Conservation (phyloP, 1,284 basidiomycete genomes). For the Rugosomyces carneus region DNA sequence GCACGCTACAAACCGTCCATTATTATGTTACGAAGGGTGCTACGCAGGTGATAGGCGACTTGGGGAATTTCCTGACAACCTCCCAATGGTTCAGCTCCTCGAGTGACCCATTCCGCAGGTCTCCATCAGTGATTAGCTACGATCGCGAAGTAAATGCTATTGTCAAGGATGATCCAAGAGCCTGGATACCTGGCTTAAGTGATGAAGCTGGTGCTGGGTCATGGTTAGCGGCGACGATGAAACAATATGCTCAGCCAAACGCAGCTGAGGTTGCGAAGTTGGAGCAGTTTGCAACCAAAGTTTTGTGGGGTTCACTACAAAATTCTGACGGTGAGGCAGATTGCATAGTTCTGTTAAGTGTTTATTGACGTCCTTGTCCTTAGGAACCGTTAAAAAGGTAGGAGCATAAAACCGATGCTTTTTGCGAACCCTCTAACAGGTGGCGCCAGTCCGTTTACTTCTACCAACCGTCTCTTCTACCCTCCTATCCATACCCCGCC, state of each 20-base stretch:
- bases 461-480: slow-evolving; percentile 41
- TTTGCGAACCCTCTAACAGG: slow-evolving; percentile 3
- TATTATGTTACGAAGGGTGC: slow-evolving; percentile 48
- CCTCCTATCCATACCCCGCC: slow-evolving; percentile 44
- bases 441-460: slow-evolving; percentile 44
- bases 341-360: not conserved
- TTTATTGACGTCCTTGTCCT: not conserved
- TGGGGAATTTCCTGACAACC: slow-evolving; percentile 52
- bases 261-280: slow-evolving; percentile 47
- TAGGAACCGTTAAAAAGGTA: slow-evolving; percentile 50
- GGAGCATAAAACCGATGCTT: not conserved
- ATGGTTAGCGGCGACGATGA: slow-evolving; percentile 53
- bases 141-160: slow-evolving; percentile 45
- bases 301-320: slow-evolving; percentile 48
- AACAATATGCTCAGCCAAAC: slow-evolving; percentile 49
- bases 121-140: slow-evolving; percentile 53
- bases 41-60: slow-evolving; percentile 38
- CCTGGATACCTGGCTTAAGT: slow-evolving; percentile 53
- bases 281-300: slow-evolving; percentile 43
- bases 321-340: slow-evolving; percentile 38
- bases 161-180: slow-evolving; percentile 42
- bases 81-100: slow-evolving; percentile 48
- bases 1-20: slow-evolving; percentile 47
- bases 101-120: slow-evolving; percentile 47
- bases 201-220: slow-evolving; percentile 56